phyloP scores from a whole-genome alignment of 176 grass and related monocot genomes.

The Aegilops sharonensis region DNA sequence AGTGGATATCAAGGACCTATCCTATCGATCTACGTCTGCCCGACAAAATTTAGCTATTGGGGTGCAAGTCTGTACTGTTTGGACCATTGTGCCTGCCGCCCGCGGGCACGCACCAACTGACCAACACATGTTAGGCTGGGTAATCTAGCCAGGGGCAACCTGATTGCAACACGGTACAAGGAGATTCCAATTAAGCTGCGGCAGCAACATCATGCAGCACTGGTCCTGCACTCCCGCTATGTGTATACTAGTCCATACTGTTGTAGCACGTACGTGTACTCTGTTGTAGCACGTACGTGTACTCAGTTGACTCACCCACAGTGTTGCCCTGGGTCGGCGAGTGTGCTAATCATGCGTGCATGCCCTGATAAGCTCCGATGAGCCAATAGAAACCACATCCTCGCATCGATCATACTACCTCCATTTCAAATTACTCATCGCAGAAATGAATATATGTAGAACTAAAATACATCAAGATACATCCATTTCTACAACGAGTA shows the following conservation, averaged over 20 bases:
- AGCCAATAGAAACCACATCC: constrained; percentile 1
- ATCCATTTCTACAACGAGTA: too few relatives aligned
- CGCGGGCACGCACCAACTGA: not conserved
- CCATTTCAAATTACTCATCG: too few relatives aligned
- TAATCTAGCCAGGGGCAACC: not conserved
- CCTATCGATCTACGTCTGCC: not conserved
- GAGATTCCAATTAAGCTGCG: not conserved
- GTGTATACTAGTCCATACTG: not conserved
- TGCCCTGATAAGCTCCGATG: not conserved
- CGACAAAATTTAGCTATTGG: not conserved
- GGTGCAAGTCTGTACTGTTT: not conserved
- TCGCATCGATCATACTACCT: not conserved
- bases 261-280: not conserved
- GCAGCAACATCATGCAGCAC: not conserved
- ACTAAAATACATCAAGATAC: too few relatives aligned
- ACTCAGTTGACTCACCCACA: not conserved
- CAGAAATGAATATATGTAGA: too few relatives aligned
- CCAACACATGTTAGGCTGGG: not conserved
- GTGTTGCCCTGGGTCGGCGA: not conserved
- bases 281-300: too few relatives aligned
- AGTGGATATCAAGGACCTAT: too few relatives aligned
- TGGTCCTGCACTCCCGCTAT: not conserved
- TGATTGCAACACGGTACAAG: not conserved
- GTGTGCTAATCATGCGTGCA: not conserved
- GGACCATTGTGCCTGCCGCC: not conserved